Evolutionary conservation across 768 basidiomycete genomes (phyloP), one percentile per base, ranked within the genome.

Genomic region (Agaricus blazei): DNA sequence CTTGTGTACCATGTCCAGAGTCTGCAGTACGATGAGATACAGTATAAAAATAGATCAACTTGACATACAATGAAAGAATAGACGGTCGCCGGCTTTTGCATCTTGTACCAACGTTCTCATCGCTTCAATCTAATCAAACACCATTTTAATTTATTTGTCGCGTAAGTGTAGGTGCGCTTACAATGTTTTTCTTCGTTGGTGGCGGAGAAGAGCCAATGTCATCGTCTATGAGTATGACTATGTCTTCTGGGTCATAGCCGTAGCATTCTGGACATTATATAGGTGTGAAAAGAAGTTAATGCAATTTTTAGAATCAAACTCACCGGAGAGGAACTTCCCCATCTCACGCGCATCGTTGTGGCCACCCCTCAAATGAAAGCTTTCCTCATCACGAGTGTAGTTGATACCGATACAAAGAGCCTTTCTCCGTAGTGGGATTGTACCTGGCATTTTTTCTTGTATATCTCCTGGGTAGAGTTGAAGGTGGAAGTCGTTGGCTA

Each of bases 1-100:
- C 87, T 70, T 94, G 94, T 11, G 92, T 93, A 36, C 96, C 96
- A 60, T 98, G 96, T 12, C 95, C 95, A 5, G 93, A 96, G 68
- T 92, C 90, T 90, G 42, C 1, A 23, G 51, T 31, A 48, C 29
- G 5, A 12, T 47, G 24, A 52, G 48, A 50, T 36, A 34, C 8
- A 19, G n/a, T 9, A n/a, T 1, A 15, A 27, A 28, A 44, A 3
- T 7, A 27, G 31, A 5, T 48, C 44, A 26, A 4, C 15, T 26
- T 28, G 2, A 68, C 81, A 54, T 56, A 88, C 90, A 95, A 61
- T 94, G 93, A 77, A 95, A 90, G 75, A 94, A 93, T 31, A 95
- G 73, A 3, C 93, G 85, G 62, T 96, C 93, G 59, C 93, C 87
- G 1, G 90, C 83, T 15, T 73, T 72, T 9, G 95, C 93, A 58